Percentiles rank a stretch among this genome's conserved stretches.
These are phyloP conservation scores for Chrysosphaeria jannelii DNA, from an alignment of 2,329 filamentous ascomycete genomes.

Conservation along the genomic window DNA sequence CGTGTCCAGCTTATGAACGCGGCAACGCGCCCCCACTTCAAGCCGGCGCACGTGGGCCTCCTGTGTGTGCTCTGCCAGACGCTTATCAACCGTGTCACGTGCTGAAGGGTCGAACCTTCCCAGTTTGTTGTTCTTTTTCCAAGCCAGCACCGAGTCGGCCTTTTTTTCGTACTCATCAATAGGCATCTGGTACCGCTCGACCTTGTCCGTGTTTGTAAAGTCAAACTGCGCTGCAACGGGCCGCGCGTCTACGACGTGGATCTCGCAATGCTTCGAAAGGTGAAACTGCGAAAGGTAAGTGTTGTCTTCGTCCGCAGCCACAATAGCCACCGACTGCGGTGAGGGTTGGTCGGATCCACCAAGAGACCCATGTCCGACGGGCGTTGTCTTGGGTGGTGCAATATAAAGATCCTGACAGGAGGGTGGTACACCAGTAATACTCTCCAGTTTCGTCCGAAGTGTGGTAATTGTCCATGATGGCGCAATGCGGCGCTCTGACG, in stretches of 20 bases:
- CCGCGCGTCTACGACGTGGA: slow-evolving; percentile 53
- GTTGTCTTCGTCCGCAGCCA: slow-evolving; percentile 35
- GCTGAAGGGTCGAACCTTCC: slow-evolving; percentile 82
- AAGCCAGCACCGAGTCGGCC: slow-evolving; percentile 66
- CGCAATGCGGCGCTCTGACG: slow-evolving; percentile 70
- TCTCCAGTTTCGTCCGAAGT: slow-evolving; percentile 67
- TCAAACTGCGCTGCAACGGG: slow-evolving; percentile 48
- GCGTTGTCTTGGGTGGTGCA: slow-evolving; percentile 14
- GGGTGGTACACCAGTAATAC: slow-evolving; percentile 74
- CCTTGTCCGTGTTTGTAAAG: slow-evolving; percentile 49
- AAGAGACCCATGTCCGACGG: slow-evolving; percentile 1
- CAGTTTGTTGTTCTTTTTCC: slow-evolving; percentile 88
- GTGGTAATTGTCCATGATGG: slow-evolving; percentile 72
- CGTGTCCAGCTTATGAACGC: slow-evolving; percentile 34
- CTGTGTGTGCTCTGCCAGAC: slow-evolving; percentile 32
- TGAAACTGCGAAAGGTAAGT: slow-evolving; percentile 32
- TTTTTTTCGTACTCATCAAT: slow-evolving; percentile 60
- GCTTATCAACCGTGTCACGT: slow-evolving; percentile 40
- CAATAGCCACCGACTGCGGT: slow-evolving; percentile 30
- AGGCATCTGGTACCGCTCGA: slow-evolving; percentile 81
- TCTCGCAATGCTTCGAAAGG: slow-evolving; percentile 44
- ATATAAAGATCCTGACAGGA: slow-evolving; percentile 46
- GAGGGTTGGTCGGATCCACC: slow-evolving; percentile 13
- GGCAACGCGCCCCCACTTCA: slow-evolving; percentile 27
- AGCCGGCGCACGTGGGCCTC: slow-evolving; percentile 44